These are phyloP conservation scores for Nakazawaea anatomiae DNA, from an alignment of 805 yeast genomes.

Conservation along the genomic window DNA sequence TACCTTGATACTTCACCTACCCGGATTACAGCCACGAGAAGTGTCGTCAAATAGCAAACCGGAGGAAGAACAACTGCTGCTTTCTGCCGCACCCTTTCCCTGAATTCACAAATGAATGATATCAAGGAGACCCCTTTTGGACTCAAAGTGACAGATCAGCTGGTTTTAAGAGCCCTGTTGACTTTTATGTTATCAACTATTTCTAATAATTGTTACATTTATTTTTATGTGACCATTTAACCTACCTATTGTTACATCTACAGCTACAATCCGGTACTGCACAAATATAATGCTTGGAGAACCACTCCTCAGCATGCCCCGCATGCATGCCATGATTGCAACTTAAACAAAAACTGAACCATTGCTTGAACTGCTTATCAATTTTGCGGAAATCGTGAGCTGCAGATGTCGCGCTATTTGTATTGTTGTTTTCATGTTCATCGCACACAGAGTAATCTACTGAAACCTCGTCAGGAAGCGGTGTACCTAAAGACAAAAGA, in stretches of 20 bases:
- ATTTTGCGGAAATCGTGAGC: constrained; percentile 17
- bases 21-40: too few species aligned
- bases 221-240: not conserved
- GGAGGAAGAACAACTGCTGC: too few species aligned
- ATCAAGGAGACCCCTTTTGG: too few species aligned
- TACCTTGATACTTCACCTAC: too few species aligned
- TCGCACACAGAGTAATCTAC: constrained; percentile 17
- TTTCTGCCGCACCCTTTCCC: too few species aligned
- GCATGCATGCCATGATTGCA: constrained; percentile 96
- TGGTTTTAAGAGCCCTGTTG: too few species aligned
- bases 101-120: too few species aligned
- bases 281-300: constrained; percentile 76
- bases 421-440: not conserved
- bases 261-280: constrained; percentile 95
- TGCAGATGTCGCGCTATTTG: constrained; percentile 16
- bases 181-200: too few species aligned
- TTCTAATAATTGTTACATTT: too few species aligned
- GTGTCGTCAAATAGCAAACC: too few species aligned
- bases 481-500: constrained; percentile 68
- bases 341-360: constrained; percentile 88
- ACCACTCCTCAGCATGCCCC: constrained; percentile 96
- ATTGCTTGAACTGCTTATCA: constrained; percentile 52
- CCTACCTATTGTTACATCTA: constrained; percentile 57
- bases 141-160: too few species aligned
- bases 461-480: constrained; percentile 38